These are phyloP conservation scores for Zea mays DNA, from an alignment of 176 grass and related monocot genomes.

Conservation along the genomic window DNA sequence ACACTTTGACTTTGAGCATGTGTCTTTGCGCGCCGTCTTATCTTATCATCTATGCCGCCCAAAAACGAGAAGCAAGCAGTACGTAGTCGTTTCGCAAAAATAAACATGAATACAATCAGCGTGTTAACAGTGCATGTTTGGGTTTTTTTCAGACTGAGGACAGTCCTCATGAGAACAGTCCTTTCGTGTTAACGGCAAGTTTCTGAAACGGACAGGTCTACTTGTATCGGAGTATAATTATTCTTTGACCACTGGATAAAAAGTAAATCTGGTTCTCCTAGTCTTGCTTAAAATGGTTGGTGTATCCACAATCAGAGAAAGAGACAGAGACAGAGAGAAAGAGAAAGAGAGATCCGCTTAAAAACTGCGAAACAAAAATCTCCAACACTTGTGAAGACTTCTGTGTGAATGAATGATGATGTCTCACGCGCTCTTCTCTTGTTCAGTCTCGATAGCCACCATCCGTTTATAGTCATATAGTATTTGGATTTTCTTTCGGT, in stretches of 20 bases:
- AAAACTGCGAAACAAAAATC: neutral
- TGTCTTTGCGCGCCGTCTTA: no score
- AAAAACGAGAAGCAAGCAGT: no score
- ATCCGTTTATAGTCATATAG: neutral
- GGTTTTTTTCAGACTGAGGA: no score
- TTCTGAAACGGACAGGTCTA: neutral
- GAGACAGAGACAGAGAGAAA: neutral
- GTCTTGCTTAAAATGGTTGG: neutral
- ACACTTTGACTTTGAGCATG: no score
- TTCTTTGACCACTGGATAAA: neutral
- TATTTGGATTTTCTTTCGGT: neutral
- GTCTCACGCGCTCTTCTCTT: neutral
- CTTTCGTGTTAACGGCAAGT: neutral
- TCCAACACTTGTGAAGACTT: conserved; percentile 6
- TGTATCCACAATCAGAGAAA: no score
- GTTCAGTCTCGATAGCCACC: neutral
- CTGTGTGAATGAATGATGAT: neutral
- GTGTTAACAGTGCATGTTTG: no score
- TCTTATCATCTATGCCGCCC: no score
- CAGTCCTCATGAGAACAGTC: neutral
- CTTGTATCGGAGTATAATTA: neutral
- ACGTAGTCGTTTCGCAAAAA: no score
- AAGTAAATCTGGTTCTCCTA: neutral
- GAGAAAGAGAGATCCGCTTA: neutral
- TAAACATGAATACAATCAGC: no score